Base-by-base conservation (phyloP, 176 grass and related monocot genomes). In the Poa annua region DNA sequence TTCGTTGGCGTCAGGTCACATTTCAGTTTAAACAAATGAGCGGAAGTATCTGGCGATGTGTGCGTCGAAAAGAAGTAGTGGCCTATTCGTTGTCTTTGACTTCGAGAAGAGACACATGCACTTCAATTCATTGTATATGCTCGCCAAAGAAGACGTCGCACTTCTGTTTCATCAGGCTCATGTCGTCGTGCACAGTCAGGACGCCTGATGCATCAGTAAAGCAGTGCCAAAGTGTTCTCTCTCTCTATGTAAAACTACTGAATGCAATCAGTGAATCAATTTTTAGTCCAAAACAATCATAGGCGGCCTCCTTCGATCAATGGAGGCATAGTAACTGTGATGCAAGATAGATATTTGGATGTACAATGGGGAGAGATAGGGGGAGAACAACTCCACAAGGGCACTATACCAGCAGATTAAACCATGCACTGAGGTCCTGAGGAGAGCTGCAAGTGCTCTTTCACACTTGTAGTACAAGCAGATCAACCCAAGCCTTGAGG, bases 241-340 rank as follows among this genome's bases (percentile, higher is more conserved):
- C 20, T 57, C 19, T 57, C 2, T 56, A 9, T 57, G 55, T 20
- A 20, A 54, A 17, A 20, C 17, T 54, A 49, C 47, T 49, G 16
- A 64, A 80, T 54, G 16, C 34, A 19, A 66, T 47, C 44, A 47
- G 44, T 47, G 44, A 47, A 3, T 47, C 11, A 47, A 13, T 12
- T 3, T 47, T 47, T 13, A 47, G 26, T 66, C 65, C 55, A 89
- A 89, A 85, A 89, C 53, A 77, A 71, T 81, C 61, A 17, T 51
- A 62, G 13, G 33, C 41, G 17, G 59, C 21, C 33, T 76, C 42
- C 42, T 45, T 45, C 10, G 17, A 61, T 62, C 63, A 77, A 53
- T 19, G 24, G 35, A 11, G 42, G 10, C 8, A 44, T 44, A 44
- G 1, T 44, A 11, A 44, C 42, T 44, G 42, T 44, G 29, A 29